A percentile compares a stretch with the other conserved stretches of the same genome.
phyloP scores from a whole-genome alignment of 345 rosid genomes.

The Salix suchowensis region DNA sequence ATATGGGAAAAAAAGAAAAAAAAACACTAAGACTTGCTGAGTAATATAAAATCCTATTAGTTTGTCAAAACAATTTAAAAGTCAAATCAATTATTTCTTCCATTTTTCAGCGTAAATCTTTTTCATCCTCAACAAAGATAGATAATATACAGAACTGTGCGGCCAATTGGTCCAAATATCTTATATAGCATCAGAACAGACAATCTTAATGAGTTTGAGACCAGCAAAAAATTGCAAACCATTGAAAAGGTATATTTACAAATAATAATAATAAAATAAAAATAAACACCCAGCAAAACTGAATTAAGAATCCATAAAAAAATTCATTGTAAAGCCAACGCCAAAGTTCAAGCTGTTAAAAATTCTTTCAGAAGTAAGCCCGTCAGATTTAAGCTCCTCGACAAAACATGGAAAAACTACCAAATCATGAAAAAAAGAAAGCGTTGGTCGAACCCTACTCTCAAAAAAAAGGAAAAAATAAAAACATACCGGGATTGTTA shows the following conservation, averaged over 20 bases:
- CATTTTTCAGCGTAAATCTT: background rate
- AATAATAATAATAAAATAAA: background rate
- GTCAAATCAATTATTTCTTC: background rate
- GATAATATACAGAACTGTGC: background rate
- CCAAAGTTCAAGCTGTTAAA: background rate
- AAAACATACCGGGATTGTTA: background rate
- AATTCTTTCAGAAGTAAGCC: background rate
- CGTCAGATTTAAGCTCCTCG: background rate
- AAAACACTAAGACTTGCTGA: background rate
- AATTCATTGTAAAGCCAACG: background rate
- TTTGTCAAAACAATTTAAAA: background rate
- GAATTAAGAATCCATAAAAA: background rate
- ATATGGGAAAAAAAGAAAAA: background rate
- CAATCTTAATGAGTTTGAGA: background rate
- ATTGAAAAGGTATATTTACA: background rate
- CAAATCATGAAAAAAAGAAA: background rate
- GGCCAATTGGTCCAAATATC: background rate
- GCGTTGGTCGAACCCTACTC: too few species aligned
- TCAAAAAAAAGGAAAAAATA: background rate
- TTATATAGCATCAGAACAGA: background rate
- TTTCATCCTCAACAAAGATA: background rate
- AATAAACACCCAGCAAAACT: background rate
- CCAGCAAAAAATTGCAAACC: background rate
- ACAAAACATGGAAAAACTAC: background rate
- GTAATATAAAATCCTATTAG: background rate